phyloP scores from a whole-genome alignment of 2,329 filamentous ascomycete genomes.

The Lecanosticta acicola region DNA sequence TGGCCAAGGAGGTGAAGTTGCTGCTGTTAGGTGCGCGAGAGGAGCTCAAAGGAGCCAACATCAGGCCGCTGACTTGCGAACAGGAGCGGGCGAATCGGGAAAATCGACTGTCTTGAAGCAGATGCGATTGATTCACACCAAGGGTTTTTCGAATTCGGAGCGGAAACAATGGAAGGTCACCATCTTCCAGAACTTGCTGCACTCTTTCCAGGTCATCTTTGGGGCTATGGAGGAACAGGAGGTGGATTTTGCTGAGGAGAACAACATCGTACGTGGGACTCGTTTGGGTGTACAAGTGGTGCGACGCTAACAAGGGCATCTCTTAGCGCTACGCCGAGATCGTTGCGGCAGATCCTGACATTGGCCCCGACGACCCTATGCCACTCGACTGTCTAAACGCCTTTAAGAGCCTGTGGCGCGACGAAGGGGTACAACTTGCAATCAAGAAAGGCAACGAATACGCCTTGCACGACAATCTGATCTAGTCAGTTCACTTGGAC shows the following conservation, averaged over 20 bases:
- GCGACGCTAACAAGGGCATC: constrained; percentile 32
- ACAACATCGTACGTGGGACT: constrained; percentile 78
- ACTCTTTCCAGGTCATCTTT: constrained; percentile 83
- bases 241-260: constrained; percentile 70
- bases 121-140: constrained; percentile 95
- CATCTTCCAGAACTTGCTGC: constrained; percentile 90
- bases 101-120: constrained; percentile 98
- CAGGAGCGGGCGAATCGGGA: constrained; percentile 89
- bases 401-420: constrained; percentile 77
- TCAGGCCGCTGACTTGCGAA: constrained; percentile 25
- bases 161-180: constrained; percentile 91
- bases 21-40: constrained; percentile 68
- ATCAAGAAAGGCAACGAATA: constrained; percentile 94
- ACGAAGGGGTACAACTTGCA: constrained; percentile 77
- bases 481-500: constrained; percentile 63
- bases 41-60: not conserved
- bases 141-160: constrained; percentile 84
- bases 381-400: constrained; percentile 72
- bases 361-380: constrained; percentile 74
- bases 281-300: too few relatives aligned
- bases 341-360: constrained; percentile 73
- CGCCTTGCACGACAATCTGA: constrained; percentile 89
- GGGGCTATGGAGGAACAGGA: constrained; percentile 85
- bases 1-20: constrained; percentile 87
- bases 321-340: constrained; percentile 69